Base-by-base conservation (phyloP, 2,329 filamentous ascomycete genomes). In the Sclerotinia spermophila region DNA sequence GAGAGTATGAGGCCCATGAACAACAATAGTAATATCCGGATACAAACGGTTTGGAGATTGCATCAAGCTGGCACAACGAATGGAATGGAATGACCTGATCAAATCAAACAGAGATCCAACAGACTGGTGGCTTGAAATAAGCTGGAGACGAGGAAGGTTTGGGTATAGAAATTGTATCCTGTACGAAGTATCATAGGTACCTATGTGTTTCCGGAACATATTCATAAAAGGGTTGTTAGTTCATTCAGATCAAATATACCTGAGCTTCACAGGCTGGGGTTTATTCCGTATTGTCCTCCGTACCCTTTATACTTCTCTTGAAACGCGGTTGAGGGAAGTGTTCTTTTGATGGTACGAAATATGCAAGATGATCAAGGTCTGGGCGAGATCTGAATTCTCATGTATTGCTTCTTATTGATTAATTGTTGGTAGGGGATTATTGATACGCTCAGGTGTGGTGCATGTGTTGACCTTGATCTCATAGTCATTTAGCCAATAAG, bases 21-120 rank as follows among this genome's bases (percentile, higher is more conserved):
- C 56, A 24, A 59, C 56, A 21, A 40, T 10, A 2, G 56, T 19
- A n/a, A 60, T 42, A 17, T 27, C 58, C 58, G 27, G 15, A 60
- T 60, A 60, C 58, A 42, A 60, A 60, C 58, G 38, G 58, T 42
- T 42, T 60, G 58, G 58, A 60, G 58, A 60, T 60, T 60, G 58
- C 58, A n/a, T 35, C 58, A 60, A 60, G 35, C 35, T 60, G 24
- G 58, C 13, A 60, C 35, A 40, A n/a, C 35, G 24, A 60, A 60
- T 42, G 48, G n/a, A n/a, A n/a, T 10, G 48, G 35, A 60, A 60
- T 27, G 35, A 60, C 17, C 58, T 42, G 35, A 45, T 33, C 40
- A 62, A 62, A 62, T 44, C 40, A 62, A 45, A 45, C 60, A 19
- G 30, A 62, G 42, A 30, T n/a, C 42, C 42, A 33, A 45, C 27